Percentiles rank a stretch among this genome's conserved stretches.
These are phyloP conservation scores for Eucalyptus virginea DNA, from an alignment of 345 rosid species.

Conservation along the genomic window DNA sequence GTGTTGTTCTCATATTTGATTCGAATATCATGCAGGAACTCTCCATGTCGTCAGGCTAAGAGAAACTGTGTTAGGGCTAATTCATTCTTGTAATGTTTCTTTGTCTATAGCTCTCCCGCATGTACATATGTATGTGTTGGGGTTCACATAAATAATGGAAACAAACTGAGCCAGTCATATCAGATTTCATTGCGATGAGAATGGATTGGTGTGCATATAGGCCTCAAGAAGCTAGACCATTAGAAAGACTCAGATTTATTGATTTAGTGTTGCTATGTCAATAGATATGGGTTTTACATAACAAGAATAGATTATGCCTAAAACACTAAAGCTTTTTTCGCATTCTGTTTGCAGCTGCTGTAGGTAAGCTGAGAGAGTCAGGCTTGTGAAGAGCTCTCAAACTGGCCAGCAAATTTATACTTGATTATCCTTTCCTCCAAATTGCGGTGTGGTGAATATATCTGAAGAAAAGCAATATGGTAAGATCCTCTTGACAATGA, in stretches of 20 bases:
- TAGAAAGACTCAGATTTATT: background rate
- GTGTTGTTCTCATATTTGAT: no score
- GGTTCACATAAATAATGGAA: no score
- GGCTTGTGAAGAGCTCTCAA: background rate
- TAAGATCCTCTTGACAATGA: background rate
- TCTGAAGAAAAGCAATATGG: background rate
- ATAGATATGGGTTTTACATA: background rate
- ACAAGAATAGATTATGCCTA: background rate
- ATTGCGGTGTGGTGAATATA: no score
- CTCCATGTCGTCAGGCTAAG: background rate
- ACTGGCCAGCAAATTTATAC: background rate
- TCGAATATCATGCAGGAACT: background rate
- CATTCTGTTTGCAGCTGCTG: background rate
- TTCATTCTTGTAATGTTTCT: background rate
- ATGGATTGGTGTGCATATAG: background rate
- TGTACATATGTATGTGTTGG: background rate
- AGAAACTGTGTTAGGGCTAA: background rate
- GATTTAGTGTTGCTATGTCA: background rate
- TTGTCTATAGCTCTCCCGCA: background rate
- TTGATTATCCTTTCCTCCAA: background rate
- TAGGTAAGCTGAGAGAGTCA: background rate
- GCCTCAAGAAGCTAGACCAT: background rate
- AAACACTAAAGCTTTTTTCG: background rate
- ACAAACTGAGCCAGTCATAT: no score
- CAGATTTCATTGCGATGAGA: no score